phyloP scores from a whole-genome alignment of 1,284 basidiomycete species.

The Puccinia polysora region DNA sequence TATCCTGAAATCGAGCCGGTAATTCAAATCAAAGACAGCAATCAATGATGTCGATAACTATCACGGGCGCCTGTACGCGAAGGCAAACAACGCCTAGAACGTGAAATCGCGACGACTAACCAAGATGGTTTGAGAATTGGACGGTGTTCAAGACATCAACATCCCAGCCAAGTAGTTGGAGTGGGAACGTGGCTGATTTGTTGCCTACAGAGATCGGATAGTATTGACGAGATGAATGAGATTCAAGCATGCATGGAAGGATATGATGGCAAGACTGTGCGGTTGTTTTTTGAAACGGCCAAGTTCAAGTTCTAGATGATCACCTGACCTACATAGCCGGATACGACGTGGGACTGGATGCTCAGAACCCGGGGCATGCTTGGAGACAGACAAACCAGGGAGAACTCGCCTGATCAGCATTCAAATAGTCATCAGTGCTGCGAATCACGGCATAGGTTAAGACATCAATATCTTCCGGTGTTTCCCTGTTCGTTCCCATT shows the following conservation, averaged over 20 bases:
- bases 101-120: constrained; percentile 55
- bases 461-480: too few species aligned
- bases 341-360: constrained; percentile 88
- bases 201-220: constrained; percentile 58
- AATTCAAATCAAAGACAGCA: constrained; percentile 7
- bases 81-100: neutral
- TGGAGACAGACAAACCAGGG: neutral
- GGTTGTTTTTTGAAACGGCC: neutral
- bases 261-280: too few species aligned
- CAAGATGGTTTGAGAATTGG: constrained; percentile 81
- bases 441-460: too few species aligned
- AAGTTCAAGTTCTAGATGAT: neutral
- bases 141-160: constrained; percentile 96
- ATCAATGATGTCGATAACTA: neutral
- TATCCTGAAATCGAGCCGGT: constrained; percentile 17
- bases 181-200: constrained; percentile 81
- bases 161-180: constrained; percentile 91
- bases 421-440: too few species aligned
- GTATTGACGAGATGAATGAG: neutral
- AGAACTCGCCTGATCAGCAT: too few species aligned
- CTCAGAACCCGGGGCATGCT: constrained; percentile 54
- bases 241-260: neutral
- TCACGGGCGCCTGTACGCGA: neutral
- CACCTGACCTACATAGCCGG: constrained; percentile 81
- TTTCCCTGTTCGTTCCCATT: too few species aligned